These are phyloP conservation scores for Mrakiaceae sp. DNA, from an alignment of 1,284 basidiomycete species.

Conservation along the genomic window DNA sequence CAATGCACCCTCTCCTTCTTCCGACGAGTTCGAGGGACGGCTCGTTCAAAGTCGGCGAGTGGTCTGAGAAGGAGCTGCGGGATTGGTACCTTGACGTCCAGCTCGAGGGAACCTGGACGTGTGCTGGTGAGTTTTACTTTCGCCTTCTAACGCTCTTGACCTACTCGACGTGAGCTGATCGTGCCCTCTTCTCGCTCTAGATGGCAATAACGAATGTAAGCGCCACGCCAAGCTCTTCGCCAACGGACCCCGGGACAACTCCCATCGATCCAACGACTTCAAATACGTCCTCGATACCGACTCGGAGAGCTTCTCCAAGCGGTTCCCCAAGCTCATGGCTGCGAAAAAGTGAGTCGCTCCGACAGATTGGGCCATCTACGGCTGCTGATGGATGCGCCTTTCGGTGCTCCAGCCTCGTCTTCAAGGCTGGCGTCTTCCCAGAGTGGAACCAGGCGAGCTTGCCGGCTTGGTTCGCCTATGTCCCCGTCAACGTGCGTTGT, in stretches of 20 bases:
- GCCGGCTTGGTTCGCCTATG: constrained; percentile 38
- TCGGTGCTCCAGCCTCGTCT: constrained; percentile 28
- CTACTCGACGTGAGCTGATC: neutral
- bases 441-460: constrained; percentile 36
- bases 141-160: neutral
- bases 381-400: neutral
- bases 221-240: neutral
- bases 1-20: constrained; percentile 25
- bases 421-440: constrained; percentile 37
- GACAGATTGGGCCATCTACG: neutral
- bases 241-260: constrained; percentile 23
- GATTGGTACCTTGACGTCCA: constrained; percentile 35
- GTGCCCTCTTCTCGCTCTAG: neutral
- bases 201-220: constrained; percentile 8
- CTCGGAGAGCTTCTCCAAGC: constrained; percentile 35
- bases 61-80: constrained; percentile 25
- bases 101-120: constrained; percentile 34
- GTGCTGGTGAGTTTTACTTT: constrained; percentile 21
- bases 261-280: constrained; percentile 32
- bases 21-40: constrained; percentile 27
- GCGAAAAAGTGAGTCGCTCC: constrained; percentile 27
- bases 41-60: constrained; percentile 25
- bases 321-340: constrained; percentile 36
- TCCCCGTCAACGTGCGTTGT: constrained; percentile 29
- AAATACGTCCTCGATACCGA: constrained; percentile 38